phyloP scores from a whole-genome alignment of 345 rosid species.

The Chamaenerion angustifolium region DNA sequence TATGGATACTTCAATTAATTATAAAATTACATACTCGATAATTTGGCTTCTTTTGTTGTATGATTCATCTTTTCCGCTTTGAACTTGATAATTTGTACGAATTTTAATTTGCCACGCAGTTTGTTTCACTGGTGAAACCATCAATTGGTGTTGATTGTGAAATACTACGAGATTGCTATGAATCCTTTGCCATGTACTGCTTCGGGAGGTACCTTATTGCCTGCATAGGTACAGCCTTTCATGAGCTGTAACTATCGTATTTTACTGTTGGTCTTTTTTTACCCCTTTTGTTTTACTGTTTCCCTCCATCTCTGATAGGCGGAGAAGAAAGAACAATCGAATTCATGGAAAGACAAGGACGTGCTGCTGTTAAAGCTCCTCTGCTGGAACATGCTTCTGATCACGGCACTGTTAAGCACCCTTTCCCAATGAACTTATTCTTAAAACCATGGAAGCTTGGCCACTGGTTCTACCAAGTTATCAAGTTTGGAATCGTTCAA shows the following conservation, averaged over 20 bases:
- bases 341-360: constrained; percentile 88
- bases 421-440: constrained; percentile 75
- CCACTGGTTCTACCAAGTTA: constrained; percentile 87
- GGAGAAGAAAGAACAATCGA: constrained; percentile 85
- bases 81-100: constrained; percentile 3
- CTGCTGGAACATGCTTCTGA: constrained; percentile 47
- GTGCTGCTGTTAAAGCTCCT: constrained; percentile 42
- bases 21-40: too few relatives aligned
- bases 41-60: background rate
- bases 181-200: constrained; percentile 99
- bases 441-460: constrained; percentile 90
- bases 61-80: background rate
- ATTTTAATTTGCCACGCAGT: constrained; percentile 28
- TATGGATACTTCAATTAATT: too few relatives aligned
- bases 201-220: constrained; percentile 98
- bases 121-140: constrained; percentile 80
- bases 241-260: background rate
- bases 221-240: constrained; percentile 66
- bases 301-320: constrained; percentile 27
- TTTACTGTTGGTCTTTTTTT: background rate
- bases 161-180: constrained; percentile 93
- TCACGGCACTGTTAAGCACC: constrained; percentile 59
- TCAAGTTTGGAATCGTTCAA: constrained; percentile 96
- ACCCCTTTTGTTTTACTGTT: background rate
- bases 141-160: constrained; percentile 79